phyloP scores from a whole-genome alignment of 805 yeast genomes.

The Ogataea methanolica region DNA sequence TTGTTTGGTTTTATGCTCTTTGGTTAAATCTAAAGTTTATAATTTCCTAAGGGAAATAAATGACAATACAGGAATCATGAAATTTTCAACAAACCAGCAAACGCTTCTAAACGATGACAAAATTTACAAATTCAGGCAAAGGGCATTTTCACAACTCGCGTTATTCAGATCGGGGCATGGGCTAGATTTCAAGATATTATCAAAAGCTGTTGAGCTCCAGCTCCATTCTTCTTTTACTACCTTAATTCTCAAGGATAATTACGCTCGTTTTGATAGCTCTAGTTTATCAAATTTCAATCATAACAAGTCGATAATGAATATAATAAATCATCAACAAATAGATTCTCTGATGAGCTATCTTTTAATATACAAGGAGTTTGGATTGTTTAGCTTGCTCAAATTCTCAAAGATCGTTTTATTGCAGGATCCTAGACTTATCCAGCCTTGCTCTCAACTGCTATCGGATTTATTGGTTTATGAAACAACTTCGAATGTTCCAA shows the following conservation, averaged over 20 bases:
- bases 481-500: constrained; percentile 4
- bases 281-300: constrained; percentile 6
- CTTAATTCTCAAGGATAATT: constrained; percentile 18
- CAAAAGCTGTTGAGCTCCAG: constrained; percentile 20
- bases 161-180: constrained; percentile 23
- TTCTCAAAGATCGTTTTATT: constrained; percentile 29
- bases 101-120: constrained; percentile 8
- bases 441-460: constrained; percentile 19
- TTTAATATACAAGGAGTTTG: constrained; percentile 31
- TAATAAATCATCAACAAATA: constrained; percentile 13
- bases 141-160: constrained; percentile 22
- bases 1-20: constrained; percentile 30
- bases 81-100: constrained; percentile 13
- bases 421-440: constrained; percentile 30
- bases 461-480: constrained; percentile 15
- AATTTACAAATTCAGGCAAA: constrained; percentile 19
- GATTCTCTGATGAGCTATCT: constrained; percentile 17
- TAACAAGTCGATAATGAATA: constrained; percentile 4
- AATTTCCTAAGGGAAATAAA: constrained; percentile 14
- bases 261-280: not conserved
- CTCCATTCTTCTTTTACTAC: constrained; percentile 19
- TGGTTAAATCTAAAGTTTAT: constrained; percentile 30
- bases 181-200: constrained; percentile 23
- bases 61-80: constrained; percentile 16
- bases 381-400: constrained; percentile 37